Percentiles rank a stretch among this genome's conserved stretches.
These are phyloP conservation scores for Aspergillus floridensis DNA, from an alignment of 2,329 filamentous ascomycete genomes.

Conservation along the genomic window DNA sequence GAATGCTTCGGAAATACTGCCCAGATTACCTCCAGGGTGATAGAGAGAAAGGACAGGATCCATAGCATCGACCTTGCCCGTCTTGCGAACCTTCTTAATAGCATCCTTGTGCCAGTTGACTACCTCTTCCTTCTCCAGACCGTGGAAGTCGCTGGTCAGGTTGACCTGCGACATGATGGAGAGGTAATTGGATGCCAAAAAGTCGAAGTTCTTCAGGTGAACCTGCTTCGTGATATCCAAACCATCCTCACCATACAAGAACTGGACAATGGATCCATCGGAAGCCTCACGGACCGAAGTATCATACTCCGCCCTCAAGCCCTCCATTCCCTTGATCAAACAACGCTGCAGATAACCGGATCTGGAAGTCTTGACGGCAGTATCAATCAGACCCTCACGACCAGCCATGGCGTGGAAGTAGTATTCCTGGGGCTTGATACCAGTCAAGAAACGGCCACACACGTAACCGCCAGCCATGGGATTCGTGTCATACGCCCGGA, in stretches of 20 bases:
- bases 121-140: slow-evolving; percentile 65
- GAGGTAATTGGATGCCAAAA: slow-evolving; percentile 79
- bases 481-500: slow-evolving; percentile 85
- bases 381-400: slow-evolving; percentile 96
- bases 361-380: slow-evolving; percentile 94
- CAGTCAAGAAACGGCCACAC: slow-evolving; percentile 93
- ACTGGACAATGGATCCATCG: slow-evolving; percentile 90
- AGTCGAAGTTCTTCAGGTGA: slow-evolving; percentile 85
- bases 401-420: slow-evolving; percentile 99
- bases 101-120: slow-evolving; percentile 60
- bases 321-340: slow-evolving; percentile 98
- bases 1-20: slow-evolving; percentile 87
- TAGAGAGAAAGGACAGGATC: slow-evolving; percentile 74
- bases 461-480: slow-evolving; percentile 91
- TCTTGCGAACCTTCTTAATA: slow-evolving; percentile 78
- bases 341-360: slow-evolving; percentile 96
- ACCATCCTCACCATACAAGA: slow-evolving; percentile 94
- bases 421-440: slow-evolving; percentile 94
- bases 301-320: slow-evolving; percentile 86
- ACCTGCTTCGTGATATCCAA: slow-evolving; percentile 92
- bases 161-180: slow-evolving; percentile 76
- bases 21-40: slow-evolving; percentile 73
- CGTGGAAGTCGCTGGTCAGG: slow-evolving; percentile 56
- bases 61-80: slow-evolving; percentile 62
- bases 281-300: slow-evolving; percentile 83